Evolutionary conservation across 2,329 filamentous ascomycete species (phyloP).

Genomic region (Aspergillus latus): DNA sequence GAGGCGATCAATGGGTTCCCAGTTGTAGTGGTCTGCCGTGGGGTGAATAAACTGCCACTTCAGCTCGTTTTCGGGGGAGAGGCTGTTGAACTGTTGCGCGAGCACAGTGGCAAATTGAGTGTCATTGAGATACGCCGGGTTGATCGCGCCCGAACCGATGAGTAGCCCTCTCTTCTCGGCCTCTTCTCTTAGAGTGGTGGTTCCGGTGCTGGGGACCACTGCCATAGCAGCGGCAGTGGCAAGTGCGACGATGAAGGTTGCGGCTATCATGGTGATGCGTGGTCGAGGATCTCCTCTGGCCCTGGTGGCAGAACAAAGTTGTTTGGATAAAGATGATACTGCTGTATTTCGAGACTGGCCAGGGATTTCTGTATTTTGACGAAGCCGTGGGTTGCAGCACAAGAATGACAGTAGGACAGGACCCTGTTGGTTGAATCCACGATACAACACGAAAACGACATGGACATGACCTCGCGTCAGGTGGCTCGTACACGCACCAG

Average conservation of each 20-base stretch:
- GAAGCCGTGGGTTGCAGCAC: too few species aligned
- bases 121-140: constrained; percentile 7
- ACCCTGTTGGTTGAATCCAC: too few species aligned
- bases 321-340: too few species aligned
- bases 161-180: constrained; percentile 1
- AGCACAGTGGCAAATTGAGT: constrained; percentile 9
- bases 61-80: constrained; percentile 18
- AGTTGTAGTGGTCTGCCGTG: constrained; percentile 17
- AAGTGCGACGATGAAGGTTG: background rate
- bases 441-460: too few species aligned
- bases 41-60: constrained; percentile 15
- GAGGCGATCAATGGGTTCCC: constrained; percentile 10
- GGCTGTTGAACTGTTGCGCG: constrained; percentile 15
- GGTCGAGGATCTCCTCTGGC: too few species aligned
- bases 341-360: too few species aligned
- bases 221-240: background rate
- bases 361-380: too few species aligned
- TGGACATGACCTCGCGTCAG: too few species aligned
- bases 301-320: too few species aligned
- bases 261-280: background rate
- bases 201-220: background rate
- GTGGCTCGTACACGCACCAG: too few species aligned
- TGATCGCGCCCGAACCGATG: constrained; percentile 10
- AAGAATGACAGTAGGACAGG: too few species aligned
- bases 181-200: constrained; percentile 7